Evolutionary conservation across 805 yeast genomes (phyloP).

Genomic region (Saturnispora mendoncae): DNA sequence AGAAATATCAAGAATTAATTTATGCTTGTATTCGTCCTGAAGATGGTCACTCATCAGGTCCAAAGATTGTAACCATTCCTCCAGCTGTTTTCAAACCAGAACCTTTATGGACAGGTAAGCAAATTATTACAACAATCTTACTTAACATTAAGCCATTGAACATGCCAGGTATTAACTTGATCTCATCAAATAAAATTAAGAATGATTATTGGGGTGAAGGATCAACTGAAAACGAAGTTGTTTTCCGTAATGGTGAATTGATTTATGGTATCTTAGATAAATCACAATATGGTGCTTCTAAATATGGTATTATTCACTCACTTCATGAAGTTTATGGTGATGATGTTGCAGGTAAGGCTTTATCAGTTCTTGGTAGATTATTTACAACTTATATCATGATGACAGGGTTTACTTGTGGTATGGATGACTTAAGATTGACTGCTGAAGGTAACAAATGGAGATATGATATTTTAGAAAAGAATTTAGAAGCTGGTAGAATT

Average conservation of each 20-base stretch:
- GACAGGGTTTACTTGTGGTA: conserved; percentile 97
- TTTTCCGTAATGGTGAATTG: conserved; percentile 80
- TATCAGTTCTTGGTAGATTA: conserved; percentile 88
- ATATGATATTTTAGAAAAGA: conserved; percentile 65
- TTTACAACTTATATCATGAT: conserved; percentile 89
- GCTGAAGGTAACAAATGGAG: conserved; percentile 88
- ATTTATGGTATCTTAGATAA: conserved; percentile 91
- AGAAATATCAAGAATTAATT: conserved; percentile 84
- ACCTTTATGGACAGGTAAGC: conserved; percentile 97
- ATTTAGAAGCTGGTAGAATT: conserved; percentile 74
- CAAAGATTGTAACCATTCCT: conserved; percentile 64
- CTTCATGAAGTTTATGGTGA: conserved; percentile 95
- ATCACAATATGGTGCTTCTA: conserved; percentile 97
- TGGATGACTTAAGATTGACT: conserved; percentile 95
- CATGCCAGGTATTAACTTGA: conserved; percentile 86
- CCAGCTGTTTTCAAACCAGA: conserved; percentile 84
- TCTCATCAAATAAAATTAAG: conserved; percentile 80
- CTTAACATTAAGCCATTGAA: conserved; percentile 78
- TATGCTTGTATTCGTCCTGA: conserved; percentile 95
- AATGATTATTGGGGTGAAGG: conserved; percentile 89
- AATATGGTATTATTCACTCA: conserved; percentile 94
- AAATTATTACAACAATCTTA: conserved; percentile 85
- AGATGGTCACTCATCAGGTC: conserved; percentile 83
- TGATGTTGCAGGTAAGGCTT: conserved; percentile 75
- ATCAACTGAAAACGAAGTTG: conserved; percentile 76